Evolutionary conservation across 768 basidiomycete species (phyloP).

Genomic region (Botryobasidium botryosum): DNA sequence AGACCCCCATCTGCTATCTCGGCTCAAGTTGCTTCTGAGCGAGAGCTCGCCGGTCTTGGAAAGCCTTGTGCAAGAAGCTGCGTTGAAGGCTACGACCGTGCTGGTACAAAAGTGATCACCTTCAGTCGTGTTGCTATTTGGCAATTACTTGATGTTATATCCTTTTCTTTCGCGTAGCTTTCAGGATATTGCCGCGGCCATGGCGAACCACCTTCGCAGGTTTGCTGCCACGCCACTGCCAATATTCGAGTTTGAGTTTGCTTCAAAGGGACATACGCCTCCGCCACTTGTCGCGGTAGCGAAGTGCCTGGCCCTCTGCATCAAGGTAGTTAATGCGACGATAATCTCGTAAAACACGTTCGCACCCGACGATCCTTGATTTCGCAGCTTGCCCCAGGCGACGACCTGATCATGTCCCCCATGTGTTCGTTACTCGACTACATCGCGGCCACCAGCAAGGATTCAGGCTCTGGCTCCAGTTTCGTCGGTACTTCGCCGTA

Average conservation of each 20-base stretch:
- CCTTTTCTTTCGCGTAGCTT: slow-evolving; percentile 34
- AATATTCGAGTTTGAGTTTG: slow-evolving; percentile 76
- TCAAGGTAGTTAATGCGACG: slow-evolving; percentile 73
- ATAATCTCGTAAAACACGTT: slow-evolving; percentile 18
- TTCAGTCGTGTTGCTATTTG: neutral
- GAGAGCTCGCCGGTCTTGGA: slow-evolving; percentile 68
- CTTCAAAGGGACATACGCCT: slow-evolving; percentile 51
- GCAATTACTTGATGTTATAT: slow-evolving; percentile 16
- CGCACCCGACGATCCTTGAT: slow-evolving; percentile 6
- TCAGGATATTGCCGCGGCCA: slow-evolving; percentile 52
- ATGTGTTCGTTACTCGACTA: slow-evolving; percentile 94
- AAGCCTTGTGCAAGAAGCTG: slow-evolving; percentile 74
- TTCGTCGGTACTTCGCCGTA: slow-evolving; percentile 38
- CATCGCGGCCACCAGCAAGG: slow-evolving; percentile 54
- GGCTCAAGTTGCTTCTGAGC: slow-evolving; percentile 59
- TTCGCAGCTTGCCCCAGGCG: slow-evolving; percentile 58
- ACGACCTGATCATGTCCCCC: slow-evolving; percentile 82
- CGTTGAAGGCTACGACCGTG: slow-evolving; percentile 68
- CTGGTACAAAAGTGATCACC: slow-evolving; percentile 58
- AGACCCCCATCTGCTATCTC: slow-evolving; percentile 49
- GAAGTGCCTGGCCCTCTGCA: slow-evolving; percentile 77
- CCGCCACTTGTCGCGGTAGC: slow-evolving; percentile 73
- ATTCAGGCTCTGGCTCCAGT: slow-evolving; percentile 11
- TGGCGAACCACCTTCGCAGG: slow-evolving; percentile 65
- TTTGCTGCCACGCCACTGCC: slow-evolving; percentile 79